These are phyloP conservation scores for Citrus inodora DNA, from an alignment of 345 rosid genomes.

Conservation along the genomic window DNA sequence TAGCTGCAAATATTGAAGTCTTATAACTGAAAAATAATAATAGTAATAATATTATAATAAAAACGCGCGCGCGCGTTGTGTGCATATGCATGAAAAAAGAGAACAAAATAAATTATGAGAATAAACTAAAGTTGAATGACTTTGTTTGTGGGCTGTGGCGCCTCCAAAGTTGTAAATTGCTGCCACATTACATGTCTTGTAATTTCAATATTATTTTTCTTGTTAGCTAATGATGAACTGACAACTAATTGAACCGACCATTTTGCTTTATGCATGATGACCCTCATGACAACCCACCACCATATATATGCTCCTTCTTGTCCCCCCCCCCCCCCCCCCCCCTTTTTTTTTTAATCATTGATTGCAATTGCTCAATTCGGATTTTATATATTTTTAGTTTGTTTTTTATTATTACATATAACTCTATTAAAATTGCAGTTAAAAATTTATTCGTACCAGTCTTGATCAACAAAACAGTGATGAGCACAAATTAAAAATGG, in stretches of 20 bases:
- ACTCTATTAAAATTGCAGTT: no score
- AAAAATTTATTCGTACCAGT: no score
- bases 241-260: neutral
- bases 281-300: neutral
- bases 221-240: neutral
- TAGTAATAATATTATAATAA: no score
- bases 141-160: neutral
- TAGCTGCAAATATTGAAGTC: neutral
- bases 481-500: no score
- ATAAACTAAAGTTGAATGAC: no score
- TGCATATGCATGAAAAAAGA: no score
- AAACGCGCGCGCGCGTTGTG: no score
- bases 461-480: no score
- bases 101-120: no score
- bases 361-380: neutral
- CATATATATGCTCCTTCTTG: neutral
- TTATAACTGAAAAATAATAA: neutral
- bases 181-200: neutral
- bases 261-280: neutral
- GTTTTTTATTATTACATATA: no score
- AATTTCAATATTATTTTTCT: no score
- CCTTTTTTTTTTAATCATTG: neutral
- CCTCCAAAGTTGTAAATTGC: neutral
- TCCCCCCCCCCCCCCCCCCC: fast-evolving
- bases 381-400: neutral